These are phyloP conservation scores for Hanseniaspora guilliermondii DNA, from an alignment of 805 yeast genomes.

Conservation along the genomic window DNA sequence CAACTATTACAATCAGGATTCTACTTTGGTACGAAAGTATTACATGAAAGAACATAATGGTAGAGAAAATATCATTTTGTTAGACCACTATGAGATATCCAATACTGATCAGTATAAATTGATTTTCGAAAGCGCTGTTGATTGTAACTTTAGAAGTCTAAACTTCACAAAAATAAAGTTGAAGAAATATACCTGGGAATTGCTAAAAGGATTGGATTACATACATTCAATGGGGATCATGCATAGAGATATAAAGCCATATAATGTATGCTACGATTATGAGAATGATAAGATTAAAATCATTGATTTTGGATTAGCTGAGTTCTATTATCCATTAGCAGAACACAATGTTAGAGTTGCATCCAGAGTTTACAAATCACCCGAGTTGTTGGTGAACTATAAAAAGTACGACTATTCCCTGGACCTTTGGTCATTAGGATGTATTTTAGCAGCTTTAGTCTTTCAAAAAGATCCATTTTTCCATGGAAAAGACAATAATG, in stretches of 20 bases:
- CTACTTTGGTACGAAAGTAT: constrained; percentile 1
- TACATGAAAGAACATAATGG: constrained; percentile 28
- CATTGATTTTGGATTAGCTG: constrained; percentile 95
- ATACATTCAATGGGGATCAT: constrained; percentile 91
- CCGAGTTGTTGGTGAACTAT: constrained; percentile 75
- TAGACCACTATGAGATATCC: constrained; percentile 27
- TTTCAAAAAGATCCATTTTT: constrained; percentile 87
- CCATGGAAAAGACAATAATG: constrained; percentile 81
- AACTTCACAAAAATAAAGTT: constrained; percentile 63
- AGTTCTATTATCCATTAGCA: constrained; percentile 77
- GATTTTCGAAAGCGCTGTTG: constrained; percentile 72
- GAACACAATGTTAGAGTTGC: constrained; percentile 92
- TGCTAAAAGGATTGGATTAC: constrained; percentile 73
- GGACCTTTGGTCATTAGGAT: constrained; percentile 90
- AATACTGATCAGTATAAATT: constrained; percentile 82
- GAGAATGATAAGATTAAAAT: constrained; percentile 53
- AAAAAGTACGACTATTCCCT: constrained; percentile 83
- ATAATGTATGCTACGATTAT: constrained; percentile 90
- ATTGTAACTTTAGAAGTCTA: constrained; percentile 67
- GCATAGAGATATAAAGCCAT: constrained; percentile 94
- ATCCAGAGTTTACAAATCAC: constrained; percentile 85
- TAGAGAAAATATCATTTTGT: constrained; percentile 57
- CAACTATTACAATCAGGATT: constrained; percentile 1
- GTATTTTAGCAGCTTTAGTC: constrained; percentile 80
- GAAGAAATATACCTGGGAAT: constrained; percentile 69